phyloP scores from a whole-genome alignment of 2,329 filamentous ascomycete species.

The Trematosphaeria pertusa region DNA sequence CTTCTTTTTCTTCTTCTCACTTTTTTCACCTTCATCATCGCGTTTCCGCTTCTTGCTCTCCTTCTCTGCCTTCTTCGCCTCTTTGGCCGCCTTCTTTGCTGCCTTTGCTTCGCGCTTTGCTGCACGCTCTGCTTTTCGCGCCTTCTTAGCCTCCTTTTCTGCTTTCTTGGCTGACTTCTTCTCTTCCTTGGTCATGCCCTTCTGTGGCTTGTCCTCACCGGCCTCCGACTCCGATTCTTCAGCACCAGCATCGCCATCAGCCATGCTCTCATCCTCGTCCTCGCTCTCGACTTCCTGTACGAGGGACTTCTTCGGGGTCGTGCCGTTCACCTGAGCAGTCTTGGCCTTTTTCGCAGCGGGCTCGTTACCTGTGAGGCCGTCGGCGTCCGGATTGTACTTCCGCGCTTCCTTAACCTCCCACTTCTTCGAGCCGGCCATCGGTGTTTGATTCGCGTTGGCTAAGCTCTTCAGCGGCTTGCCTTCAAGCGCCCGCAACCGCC shows the following conservation, averaged over 20 bases:
- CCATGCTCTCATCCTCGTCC: slow-evolving; percentile 51
- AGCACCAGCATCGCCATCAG: slow-evolving; percentile 46
- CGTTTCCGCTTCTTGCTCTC: slow-evolving; percentile 59
- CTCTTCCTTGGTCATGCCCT: slow-evolving; percentile 31
- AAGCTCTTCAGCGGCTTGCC: slow-evolving; percentile 86
- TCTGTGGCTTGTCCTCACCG: slow-evolving; percentile 28
- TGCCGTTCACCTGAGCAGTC: slow-evolving; percentile 49
- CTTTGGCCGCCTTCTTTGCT: slow-evolving; percentile 62
- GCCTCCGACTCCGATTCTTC: slow-evolving; percentile 44
- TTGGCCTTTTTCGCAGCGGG: slow-evolving; percentile 64
- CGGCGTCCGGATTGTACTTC: slow-evolving; percentile 94
- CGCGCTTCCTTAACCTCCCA: slow-evolving; percentile 91
- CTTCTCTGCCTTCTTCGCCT: slow-evolving; percentile 63
- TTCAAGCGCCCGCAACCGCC: slow-evolving; percentile 78
- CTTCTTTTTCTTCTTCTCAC: slow-evolving; percentile 71
- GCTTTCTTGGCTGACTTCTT: slow-evolving; percentile 51
- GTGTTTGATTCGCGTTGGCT: slow-evolving; percentile 63
- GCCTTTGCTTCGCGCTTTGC: slow-evolving; percentile 48
- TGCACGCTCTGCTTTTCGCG: slow-evolving; percentile 46
- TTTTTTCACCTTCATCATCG: slow-evolving; percentile 59
- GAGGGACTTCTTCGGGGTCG: slow-evolving; percentile 48
- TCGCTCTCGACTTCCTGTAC: slow-evolving; percentile 58
- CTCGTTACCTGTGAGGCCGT: slow-evolving; percentile 77
- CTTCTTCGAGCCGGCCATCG: slow-evolving; percentile 65
- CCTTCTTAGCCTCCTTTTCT: slow-evolving; percentile 55